Evolutionary conservation across 2,329 filamentous ascomycete species (phyloP).

Genomic region (Orbilia quercus): DNA sequence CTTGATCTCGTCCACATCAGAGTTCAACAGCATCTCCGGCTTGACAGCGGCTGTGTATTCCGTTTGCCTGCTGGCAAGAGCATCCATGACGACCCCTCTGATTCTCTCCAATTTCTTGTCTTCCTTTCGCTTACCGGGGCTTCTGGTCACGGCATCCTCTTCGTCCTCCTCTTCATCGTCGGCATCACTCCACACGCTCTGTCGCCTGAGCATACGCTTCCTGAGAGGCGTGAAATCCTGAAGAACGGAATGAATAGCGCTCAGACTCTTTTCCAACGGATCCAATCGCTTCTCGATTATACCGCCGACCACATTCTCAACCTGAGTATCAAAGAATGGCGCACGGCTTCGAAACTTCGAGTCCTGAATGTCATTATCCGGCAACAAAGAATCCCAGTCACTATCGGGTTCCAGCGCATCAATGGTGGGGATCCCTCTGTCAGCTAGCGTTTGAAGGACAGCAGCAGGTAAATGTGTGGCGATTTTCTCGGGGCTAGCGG

Average conservation of each 20-base stretch:
- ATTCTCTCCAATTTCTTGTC: constrained; percentile 88
- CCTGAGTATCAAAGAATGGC: constrained; percentile 88
- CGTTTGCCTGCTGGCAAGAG: constrained; percentile 64
- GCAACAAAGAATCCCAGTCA: constrained; percentile 91
- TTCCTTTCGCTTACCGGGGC: constrained; percentile 73
- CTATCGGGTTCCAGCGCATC: constrained; percentile 77
- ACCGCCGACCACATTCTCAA: constrained; percentile 84
- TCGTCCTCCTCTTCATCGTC: constrained; percentile 85
- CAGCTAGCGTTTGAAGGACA: constrained; percentile 58
- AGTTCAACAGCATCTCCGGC: constrained; percentile 1
- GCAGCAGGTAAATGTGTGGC: background rate
- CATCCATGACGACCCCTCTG: constrained; percentile 73
- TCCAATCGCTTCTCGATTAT: constrained; percentile 80
- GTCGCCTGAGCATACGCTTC: constrained; percentile 69
- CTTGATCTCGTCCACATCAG: constrained; percentile 17
- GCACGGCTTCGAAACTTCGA: constrained; percentile 83
- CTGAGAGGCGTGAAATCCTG: constrained; percentile 68
- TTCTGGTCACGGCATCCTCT: constrained; percentile 64
- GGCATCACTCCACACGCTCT: constrained; percentile 81
- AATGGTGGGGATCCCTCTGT: constrained; percentile 70
- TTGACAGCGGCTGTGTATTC: constrained; percentile 1
- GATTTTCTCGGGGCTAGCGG: constrained; percentile 65
- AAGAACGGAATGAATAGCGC: constrained; percentile 78
- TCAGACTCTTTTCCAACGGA: constrained; percentile 83
- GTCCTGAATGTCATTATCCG: constrained; percentile 76